Conservation (phyloP, 2,329 filamentous ascomycete genomes). For the Alternaria dauci region DNA sequence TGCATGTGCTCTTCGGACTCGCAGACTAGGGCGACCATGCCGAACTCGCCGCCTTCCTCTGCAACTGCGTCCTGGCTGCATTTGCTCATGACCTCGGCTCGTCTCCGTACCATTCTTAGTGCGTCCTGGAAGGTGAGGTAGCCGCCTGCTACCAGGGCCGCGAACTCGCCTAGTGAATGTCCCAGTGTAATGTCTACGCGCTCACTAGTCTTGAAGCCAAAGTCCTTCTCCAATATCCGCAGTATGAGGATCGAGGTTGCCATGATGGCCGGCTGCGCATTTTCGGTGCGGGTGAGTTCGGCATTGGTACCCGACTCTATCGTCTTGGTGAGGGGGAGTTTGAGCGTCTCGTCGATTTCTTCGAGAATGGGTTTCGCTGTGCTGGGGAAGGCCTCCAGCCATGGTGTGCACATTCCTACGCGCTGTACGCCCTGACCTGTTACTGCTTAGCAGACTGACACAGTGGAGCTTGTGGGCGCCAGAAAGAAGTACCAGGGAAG, state of each 20-base stretch:
- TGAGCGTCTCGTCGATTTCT: conserved; percentile 81
- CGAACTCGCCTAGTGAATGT: conserved; percentile 92
- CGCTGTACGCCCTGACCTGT: conserved; percentile 87
- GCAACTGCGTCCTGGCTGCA: conserved; percentile 73
- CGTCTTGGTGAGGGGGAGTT: conserved; percentile 76
- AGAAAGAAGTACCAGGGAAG: conserved; percentile 44
- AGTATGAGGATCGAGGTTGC: conserved; percentile 90
- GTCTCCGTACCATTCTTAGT: conserved; percentile 75
- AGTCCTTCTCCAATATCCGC: conserved; percentile 84
- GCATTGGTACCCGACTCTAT: conserved; percentile 83
- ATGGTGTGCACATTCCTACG: conserved; percentile 85
- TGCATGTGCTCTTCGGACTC: conserved; percentile 76
- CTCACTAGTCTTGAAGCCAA: conserved; percentile 74
- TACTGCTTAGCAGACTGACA: conserved; percentile 18
- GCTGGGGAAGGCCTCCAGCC: conserved; percentile 84
- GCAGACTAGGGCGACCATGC: conserved; percentile 93
- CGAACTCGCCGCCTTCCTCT: conserved; percentile 80
- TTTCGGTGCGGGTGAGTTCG: conserved; percentile 79
- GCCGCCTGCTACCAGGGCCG: conserved; percentile 84
- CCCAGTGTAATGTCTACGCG: conserved; percentile 84
- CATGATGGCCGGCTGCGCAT: conserved; percentile 96
- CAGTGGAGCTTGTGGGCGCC: background rate
- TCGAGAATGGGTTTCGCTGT: conserved; percentile 81
- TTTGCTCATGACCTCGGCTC: conserved; percentile 83
- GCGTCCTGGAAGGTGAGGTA: conserved; percentile 82